phyloP scores from a whole-genome alignment of 768 basidiomycete genomes.

The Harrya chromipes region DNA sequence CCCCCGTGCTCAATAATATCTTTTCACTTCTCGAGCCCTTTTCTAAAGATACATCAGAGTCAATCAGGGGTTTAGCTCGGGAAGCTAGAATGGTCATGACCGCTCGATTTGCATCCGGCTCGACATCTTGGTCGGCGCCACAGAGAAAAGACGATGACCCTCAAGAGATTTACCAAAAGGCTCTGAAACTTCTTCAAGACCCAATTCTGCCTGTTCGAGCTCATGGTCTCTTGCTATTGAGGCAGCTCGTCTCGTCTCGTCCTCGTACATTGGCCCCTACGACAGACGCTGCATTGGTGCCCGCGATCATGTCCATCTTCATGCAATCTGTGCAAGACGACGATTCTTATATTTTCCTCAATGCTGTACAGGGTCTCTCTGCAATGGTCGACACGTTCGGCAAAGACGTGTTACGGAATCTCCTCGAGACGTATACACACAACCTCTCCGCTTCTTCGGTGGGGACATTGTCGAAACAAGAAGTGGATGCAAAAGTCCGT shows the following conservation, averaged over 20 bases:
- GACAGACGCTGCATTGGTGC: slow-evolving; percentile 64
- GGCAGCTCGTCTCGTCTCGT: slow-evolving; percentile 60
- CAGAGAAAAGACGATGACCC: slow-evolving; percentile 27
- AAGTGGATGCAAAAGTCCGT: slow-evolving; percentile 71
- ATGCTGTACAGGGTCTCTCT: slow-evolving; percentile 88
- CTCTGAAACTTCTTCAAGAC: slow-evolving; percentile 85
- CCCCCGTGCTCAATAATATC: slow-evolving; percentile 70
- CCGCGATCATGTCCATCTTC: slow-evolving; percentile 86
- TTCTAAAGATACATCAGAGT: slow-evolving; percentile 44
- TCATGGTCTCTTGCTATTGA: slow-evolving; percentile 82
- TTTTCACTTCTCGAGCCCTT: slow-evolving; percentile 60
- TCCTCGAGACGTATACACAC: slow-evolving; percentile 67
- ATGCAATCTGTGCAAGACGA: slow-evolving; percentile 83
- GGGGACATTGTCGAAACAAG: slow-evolving; percentile 46
- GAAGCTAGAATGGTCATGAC: slow-evolving; percentile 86
- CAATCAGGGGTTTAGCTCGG: slow-evolving; percentile 56
- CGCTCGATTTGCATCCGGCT: slow-evolving; percentile 67
- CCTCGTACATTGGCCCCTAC: slow-evolving; percentile 11
- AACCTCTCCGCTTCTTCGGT: slow-evolving; percentile 41
- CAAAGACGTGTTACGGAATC: slow-evolving; percentile 61
- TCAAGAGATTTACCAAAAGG: slow-evolving; percentile 78
- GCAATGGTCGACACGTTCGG: slow-evolving; percentile 72
- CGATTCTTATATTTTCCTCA: slow-evolving; percentile 94
- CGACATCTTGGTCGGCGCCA: slow-evolving; percentile 29
- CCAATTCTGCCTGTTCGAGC: slow-evolving; percentile 91